phyloP scores from a whole-genome alignment of 164 flowering plant genomes.

The Piper longum region DNA sequence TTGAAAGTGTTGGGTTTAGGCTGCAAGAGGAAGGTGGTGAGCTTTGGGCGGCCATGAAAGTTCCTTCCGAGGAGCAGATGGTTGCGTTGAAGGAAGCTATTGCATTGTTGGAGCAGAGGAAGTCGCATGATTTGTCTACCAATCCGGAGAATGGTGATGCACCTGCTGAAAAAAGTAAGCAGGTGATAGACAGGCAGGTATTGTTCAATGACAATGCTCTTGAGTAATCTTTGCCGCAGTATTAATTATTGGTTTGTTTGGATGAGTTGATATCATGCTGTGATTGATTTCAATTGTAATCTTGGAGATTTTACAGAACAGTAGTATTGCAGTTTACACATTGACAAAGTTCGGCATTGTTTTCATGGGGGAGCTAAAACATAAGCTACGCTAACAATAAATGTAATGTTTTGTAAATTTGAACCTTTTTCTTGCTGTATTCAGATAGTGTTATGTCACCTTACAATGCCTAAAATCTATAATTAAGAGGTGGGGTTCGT shows the following conservation, averaged over 20 bases:
- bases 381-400: too few relatives aligned
- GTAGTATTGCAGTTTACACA: too few relatives aligned
- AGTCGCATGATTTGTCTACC: conserved; percentile 12
- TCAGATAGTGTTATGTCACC: too few relatives aligned
- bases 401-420: too few relatives aligned
- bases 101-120: conserved; percentile 34
- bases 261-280: neutral
- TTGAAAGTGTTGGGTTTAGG: conserved; percentile 69
- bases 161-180: conserved; percentile 28
- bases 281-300: too few relatives aligned
- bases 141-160: conserved; percentile 16
- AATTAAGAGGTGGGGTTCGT: too few relatives aligned
- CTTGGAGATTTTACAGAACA: too few relatives aligned
- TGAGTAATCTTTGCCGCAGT: neutral
- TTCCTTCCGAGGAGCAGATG: conserved; percentile 32
- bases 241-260: neutral
- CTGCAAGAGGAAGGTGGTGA: conserved; percentile 64
- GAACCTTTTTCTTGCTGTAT: too few relatives aligned
- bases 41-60: conserved; percentile 78
- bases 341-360: too few relatives aligned
- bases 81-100: conserved; percentile 28
- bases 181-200: conserved; percentile 76
- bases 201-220: neutral
- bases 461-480: too few relatives aligned
- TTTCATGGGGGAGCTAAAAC: too few relatives aligned